phyloP scores from a whole-genome alignment of 352 stramenopile genomes.

The Globisporangium lucens region DNA sequence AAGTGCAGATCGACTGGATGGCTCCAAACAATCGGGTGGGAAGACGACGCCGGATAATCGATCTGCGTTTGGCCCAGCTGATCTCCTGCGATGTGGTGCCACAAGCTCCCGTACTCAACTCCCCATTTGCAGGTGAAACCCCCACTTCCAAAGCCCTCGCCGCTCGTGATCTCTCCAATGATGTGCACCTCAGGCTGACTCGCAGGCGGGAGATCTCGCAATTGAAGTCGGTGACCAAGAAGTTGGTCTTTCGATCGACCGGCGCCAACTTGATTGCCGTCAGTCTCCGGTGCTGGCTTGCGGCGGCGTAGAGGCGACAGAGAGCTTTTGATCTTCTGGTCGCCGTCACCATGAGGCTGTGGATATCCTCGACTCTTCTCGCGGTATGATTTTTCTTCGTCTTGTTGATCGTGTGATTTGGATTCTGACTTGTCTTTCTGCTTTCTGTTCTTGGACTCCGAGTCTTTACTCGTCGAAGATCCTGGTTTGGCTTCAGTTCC shows the following conservation, averaged over 20 bases:
- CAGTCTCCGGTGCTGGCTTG: neutral
- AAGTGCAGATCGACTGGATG: constrained; percentile 75
- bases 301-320: constrained; percentile 13
- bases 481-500: neutral
- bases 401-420: constrained; percentile 1
- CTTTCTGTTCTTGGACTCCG: neutral
- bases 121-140: constrained; percentile 68
- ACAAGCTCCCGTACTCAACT: constrained; percentile 56
- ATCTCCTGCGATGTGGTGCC: constrained; percentile 57
- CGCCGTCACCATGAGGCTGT: neutral
- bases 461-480: neutral
- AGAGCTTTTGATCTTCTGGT: constrained; percentile 7
- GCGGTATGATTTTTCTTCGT: neutral
- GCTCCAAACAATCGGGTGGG: constrained; percentile 41
- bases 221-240: constrained; percentile 11
- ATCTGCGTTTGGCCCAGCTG: constrained; percentile 62
- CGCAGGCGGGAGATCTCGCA: constrained; percentile 29
- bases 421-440: constrained; percentile 2
- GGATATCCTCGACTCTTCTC: neutral
- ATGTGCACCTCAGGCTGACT: constrained; percentile 70
- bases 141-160: constrained; percentile 39
- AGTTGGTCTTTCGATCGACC: neutral
- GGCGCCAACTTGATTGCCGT: neutral
- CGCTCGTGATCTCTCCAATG: constrained; percentile 61
- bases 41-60: constrained; percentile 33